Percentiles rank a stretch among this genome's conserved stretches.
phyloP scores from a whole-genome alignment of 768 basidiomycete species.

The Pulveroboletus sp. region DNA sequence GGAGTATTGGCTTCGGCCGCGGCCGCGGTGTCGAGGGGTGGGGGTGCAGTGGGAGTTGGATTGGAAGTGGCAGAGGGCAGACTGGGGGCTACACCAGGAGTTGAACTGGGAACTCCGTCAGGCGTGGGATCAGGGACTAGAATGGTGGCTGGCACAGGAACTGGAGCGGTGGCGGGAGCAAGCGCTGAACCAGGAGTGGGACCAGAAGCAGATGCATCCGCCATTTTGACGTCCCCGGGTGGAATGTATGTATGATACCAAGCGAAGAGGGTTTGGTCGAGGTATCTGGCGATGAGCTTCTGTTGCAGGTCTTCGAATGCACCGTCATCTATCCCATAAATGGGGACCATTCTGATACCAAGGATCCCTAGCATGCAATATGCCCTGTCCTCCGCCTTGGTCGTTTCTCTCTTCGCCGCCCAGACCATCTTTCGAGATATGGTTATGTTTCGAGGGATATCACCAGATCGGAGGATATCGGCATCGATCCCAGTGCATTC shows the following conservation, averaged over 20 bases:
- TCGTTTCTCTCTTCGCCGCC: slow-evolving; percentile 25
- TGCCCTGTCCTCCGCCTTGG: slow-evolving; percentile 25
- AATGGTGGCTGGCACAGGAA: not conserved
- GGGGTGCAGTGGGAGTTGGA: too few species aligned
- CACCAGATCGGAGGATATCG: slow-evolving; percentile 12
- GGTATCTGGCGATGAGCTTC: slow-evolving; percentile 16
- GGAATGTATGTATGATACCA: slow-evolving; percentile 16
- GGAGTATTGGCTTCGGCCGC: not conserved
- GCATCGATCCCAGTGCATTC: slow-evolving; percentile 14
- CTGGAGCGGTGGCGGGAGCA: not conserved
- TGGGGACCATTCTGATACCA: slow-evolving; percentile 13
- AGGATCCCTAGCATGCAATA: slow-evolving; percentile 32
- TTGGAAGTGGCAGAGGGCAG: too few species aligned
- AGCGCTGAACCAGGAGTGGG: not conserved
- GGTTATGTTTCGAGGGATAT: slow-evolving; percentile 9
- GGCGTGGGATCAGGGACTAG: not conserved
- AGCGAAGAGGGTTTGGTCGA: slow-evolving; percentile 28
- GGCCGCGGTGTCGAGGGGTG: too few species aligned
- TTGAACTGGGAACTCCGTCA: not conserved
- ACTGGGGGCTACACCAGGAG: not conserved
- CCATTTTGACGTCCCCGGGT: slow-evolving; percentile 13
- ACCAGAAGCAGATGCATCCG: not conserved
- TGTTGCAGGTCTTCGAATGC: slow-evolving; percentile 27
- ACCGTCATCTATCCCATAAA: slow-evolving; percentile 24
- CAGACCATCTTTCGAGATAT: slow-evolving; percentile 29